Percentiles rank a stretch among this genome's conserved stretches.
These are phyloP conservation scores for Truncatella angustata DNA, from an alignment of 2,329 filamentous ascomycete genomes.

Conservation along the genomic window DNA sequence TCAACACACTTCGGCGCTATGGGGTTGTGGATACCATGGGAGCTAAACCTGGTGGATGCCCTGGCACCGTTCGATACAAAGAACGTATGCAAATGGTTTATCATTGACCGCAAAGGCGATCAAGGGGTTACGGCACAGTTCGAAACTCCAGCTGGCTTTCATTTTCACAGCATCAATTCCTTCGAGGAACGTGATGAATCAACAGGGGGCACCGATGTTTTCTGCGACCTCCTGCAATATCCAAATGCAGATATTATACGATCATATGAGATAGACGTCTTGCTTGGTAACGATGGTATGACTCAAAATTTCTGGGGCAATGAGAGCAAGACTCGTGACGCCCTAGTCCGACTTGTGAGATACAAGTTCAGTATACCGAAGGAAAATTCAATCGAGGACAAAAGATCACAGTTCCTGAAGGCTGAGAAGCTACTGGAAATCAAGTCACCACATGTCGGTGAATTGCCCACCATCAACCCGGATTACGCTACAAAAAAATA, in stretches of 20 bases:
- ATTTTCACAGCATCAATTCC: slow-evolving; percentile 77
- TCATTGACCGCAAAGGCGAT: slow-evolving; percentile 64
- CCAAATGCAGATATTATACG: slow-evolving; percentile 63
- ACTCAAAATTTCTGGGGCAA: slow-evolving; percentile 42
- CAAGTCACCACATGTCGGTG: slow-evolving; percentile 53
- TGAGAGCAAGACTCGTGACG: slow-evolving; percentile 34
- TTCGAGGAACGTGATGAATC: slow-evolving; percentile 58
- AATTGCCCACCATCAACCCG: slow-evolving; percentile 67
- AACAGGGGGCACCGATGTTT: slow-evolving; percentile 46
- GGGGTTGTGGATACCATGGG: slow-evolving; percentile 62
- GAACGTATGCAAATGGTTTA: slow-evolving; percentile 65
- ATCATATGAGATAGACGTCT: slow-evolving; percentile 67
- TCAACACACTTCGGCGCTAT: slow-evolving; percentile 56
- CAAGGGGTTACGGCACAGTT: slow-evolving; percentile 69
- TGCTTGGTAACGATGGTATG: slow-evolving; percentile 52
- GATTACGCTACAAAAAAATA: slow-evolving; percentile 47
- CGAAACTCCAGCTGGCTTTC: slow-evolving; percentile 67
- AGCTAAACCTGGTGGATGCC: slow-evolving; percentile 66
- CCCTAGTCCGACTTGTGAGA: slow-evolving; percentile 39
- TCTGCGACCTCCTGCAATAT: slow-evolving; percentile 66
- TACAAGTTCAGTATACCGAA: slow-evolving; percentile 39
- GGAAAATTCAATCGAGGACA: background rate
- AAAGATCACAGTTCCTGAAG: slow-evolving; percentile 6
- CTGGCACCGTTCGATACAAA: slow-evolving; percentile 61
- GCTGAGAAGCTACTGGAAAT: slow-evolving; percentile 42